Percentiles rank a stretch among this genome's conserved stretches.
Evolutionary conservation across 2,329 filamentous ascomycete species (phyloP).

Genomic region (Septoria petroselini): DNA sequence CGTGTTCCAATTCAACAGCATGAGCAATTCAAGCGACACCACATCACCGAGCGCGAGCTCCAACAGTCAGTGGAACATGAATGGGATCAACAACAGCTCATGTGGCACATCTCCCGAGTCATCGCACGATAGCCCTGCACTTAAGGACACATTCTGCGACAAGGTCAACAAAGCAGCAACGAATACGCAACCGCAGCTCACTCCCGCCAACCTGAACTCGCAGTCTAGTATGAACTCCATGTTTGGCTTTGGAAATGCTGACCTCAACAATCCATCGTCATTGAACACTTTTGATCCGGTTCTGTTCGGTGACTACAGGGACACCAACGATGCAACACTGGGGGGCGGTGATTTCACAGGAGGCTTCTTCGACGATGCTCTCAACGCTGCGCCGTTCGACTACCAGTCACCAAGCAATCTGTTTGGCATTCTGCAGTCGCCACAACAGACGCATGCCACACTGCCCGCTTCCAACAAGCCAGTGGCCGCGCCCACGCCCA

Average conservation of each 20-base stretch:
- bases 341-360: constrained; percentile 66
- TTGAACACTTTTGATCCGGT: constrained; percentile 83
- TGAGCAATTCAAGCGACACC: constrained; percentile 45
- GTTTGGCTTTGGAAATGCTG: constrained; percentile 25
- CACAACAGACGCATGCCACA: constrained; percentile 33
- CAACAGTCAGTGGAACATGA: constrained; percentile 50
- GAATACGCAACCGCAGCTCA: constrained; percentile 17
- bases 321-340: constrained; percentile 79
- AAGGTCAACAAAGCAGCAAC: constrained; percentile 45
- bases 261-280: constrained; percentile 29
- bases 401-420: constrained; percentile 76
- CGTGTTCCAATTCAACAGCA: constrained; percentile 52
- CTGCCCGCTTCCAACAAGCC: constrained; percentile 16
- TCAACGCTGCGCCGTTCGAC: constrained; percentile 50
- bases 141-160: constrained; percentile 54
- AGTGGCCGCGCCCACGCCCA: constrained; percentile 28
- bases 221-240: constrained; percentile 23
- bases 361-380: constrained; percentile 70
- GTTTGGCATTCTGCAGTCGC: constrained; percentile 49
- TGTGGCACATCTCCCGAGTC: constrained; percentile 78
- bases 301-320: constrained; percentile 87
- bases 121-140: constrained; percentile 67
- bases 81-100: constrained; percentile 59
- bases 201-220: constrained; percentile 18
- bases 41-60: constrained; percentile 54